Evolutionary conservation across 768 basidiomycete genomes (phyloP).

Genomic region (Pulveroboletus sp.): DNA sequence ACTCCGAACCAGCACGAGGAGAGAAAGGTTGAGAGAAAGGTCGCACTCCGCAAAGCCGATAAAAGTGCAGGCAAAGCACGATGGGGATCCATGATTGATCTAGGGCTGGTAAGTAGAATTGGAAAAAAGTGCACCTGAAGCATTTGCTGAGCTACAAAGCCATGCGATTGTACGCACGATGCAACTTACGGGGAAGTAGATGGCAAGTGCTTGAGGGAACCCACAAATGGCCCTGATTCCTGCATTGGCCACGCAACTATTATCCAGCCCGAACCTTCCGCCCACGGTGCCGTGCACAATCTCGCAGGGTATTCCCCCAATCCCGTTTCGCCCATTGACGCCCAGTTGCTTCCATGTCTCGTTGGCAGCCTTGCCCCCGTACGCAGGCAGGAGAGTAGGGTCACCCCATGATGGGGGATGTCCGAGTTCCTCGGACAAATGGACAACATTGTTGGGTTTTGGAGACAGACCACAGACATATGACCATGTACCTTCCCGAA

Average conservation of each 20-base stretch:
- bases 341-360: slow-evolving; percentile 55
- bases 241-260: slow-evolving; percentile 62
- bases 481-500: slow-evolving; percentile 58
- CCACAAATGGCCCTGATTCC: slow-evolving; percentile 50
- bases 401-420: slow-evolving; percentile 63
- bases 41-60: slow-evolving; percentile 60
- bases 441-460: slow-evolving; percentile 40
- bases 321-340: slow-evolving; percentile 46
- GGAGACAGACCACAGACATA: slow-evolving; percentile 46
- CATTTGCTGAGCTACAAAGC: background rate
- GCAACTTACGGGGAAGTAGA: slow-evolving; percentile 67
- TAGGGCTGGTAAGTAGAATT: slow-evolving; percentile 57
- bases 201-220: slow-evolving; percentile 58
- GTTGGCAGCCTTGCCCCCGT: slow-evolving; percentile 54
- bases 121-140: slow-evolving; percentile 69
- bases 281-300: slow-evolving; percentile 64
- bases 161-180: background rate
- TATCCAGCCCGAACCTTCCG: slow-evolving; percentile 42
- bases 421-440: slow-evolving; percentile 55
- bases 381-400: slow-evolving; percentile 55
- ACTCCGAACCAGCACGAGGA: slow-evolving; percentile 68
- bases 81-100: slow-evolving; percentile 44
- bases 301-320: slow-evolving; percentile 78
- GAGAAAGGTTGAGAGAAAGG: slow-evolving; percentile 72
- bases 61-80: slow-evolving; percentile 41